Conservation (phyloP, 1,284 basidiomycete species). For the Trichosporon faecale region DNA sequence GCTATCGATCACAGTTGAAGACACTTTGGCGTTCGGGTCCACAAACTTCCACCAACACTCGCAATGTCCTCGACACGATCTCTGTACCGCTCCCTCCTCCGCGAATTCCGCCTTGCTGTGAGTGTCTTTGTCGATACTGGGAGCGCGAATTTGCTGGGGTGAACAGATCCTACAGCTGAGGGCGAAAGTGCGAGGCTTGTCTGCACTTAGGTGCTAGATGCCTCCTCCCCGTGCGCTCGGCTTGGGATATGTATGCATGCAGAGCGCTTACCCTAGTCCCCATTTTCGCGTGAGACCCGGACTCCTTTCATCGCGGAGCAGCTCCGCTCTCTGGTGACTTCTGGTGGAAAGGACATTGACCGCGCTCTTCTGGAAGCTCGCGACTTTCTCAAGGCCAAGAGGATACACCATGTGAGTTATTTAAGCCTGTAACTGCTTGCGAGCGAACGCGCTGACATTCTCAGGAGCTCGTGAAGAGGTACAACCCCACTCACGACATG, state of each 20-base stretch:
- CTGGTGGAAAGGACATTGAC: slow-evolving; percentile 25
- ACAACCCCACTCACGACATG: slow-evolving; percentile 78
- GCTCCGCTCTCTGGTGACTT: slow-evolving; percentile 60
- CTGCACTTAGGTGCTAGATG: too few species aligned
- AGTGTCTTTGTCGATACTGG: slow-evolving; percentile 22
- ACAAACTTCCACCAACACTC: not conserved
- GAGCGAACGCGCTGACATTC: not conserved
- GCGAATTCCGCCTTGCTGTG: slow-evolving; percentile 48
- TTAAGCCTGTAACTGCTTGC: too few species aligned
- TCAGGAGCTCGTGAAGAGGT: slow-evolving; percentile 71
- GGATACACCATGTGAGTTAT: slow-evolving; percentile 58
- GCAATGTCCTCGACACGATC: slow-evolving; percentile 27
- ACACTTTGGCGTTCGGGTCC: not conserved
- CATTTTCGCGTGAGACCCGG: slow-evolving; percentile 54
- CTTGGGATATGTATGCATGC: too few species aligned
- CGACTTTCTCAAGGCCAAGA: slow-evolving; percentile 69
- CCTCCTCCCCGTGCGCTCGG: too few species aligned
- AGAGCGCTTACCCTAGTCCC: slow-evolving; percentile 45
- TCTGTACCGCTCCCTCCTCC: slow-evolving; percentile 48
- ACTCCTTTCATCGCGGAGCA: slow-evolving; percentile 56
- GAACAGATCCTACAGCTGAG: too few species aligned
- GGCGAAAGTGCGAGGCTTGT: too few species aligned
- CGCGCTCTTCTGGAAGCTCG: slow-evolving; percentile 64
- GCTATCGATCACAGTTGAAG: not conserved
- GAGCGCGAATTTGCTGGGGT: too few species aligned